phyloP scores from a whole-genome alignment of 768 basidiomycete species.

The Tylopilus cervinicoccineus region DNA sequence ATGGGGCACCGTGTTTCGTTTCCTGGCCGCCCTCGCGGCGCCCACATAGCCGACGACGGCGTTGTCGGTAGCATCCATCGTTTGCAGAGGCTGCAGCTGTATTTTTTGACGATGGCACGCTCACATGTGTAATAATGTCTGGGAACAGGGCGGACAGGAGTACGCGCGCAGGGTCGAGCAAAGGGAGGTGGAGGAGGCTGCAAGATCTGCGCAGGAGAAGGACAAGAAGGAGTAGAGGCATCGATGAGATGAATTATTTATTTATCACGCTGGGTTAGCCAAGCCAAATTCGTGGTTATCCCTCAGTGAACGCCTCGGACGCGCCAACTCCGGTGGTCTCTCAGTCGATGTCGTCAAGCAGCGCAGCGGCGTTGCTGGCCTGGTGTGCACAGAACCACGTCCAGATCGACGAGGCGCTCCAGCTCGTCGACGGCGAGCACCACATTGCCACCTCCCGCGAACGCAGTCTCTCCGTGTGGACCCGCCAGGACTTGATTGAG shows the following conservation, averaged over 20 bases:
- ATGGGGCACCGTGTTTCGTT: no score
- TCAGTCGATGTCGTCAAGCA: slow-evolving; percentile 19
- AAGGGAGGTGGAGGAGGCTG: slow-evolving; percentile 32
- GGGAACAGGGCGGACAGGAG: slow-evolving; percentile 76
- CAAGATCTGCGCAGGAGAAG: slow-evolving; percentile 19
- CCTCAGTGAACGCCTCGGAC: slow-evolving; percentile 20
- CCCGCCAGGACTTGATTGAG: slow-evolving; percentile 23
- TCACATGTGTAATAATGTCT: slow-evolving; percentile 7
- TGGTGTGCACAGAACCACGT: slow-evolving; percentile 50
- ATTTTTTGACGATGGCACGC: slow-evolving; percentile 4
- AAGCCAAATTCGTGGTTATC: slow-evolving; percentile 24
- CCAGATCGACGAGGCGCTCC: slow-evolving; percentile 43
- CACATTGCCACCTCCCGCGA: slow-evolving; percentile 5
- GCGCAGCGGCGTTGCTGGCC: slow-evolving; percentile 28
- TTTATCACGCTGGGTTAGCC: no score
- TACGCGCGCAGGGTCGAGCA: slow-evolving; percentile 66
- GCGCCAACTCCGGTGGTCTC: neutral
- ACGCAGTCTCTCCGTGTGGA: slow-evolving; percentile 21
- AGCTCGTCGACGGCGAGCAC: slow-evolving; percentile 24
- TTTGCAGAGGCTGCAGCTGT: slow-evolving; percentile 3
- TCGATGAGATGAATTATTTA: no score
- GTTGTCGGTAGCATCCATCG: neutral
- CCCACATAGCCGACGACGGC: slow-evolving; percentile 14
- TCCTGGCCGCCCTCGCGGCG: slow-evolving; percentile 5
- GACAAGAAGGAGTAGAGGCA: slow-evolving; percentile 30